Evolutionary conservation across 2,329 filamentous ascomycete genomes (phyloP), one percentile per base, ranked within the genome.

Genomic region (Clonostachys rhizophaga): DNA sequence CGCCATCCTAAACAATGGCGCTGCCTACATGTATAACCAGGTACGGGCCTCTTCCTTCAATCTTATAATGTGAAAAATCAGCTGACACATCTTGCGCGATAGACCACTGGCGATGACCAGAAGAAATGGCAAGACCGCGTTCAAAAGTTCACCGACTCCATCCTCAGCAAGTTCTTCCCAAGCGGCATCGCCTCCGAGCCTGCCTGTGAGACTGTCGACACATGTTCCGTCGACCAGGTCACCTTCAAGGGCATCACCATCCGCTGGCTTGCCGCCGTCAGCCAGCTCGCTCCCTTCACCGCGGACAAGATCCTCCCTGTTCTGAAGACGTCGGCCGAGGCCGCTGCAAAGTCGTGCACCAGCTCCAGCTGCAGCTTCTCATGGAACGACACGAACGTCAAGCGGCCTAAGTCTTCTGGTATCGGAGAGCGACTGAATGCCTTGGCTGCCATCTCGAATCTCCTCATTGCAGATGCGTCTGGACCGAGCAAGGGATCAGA

Each of bases 221-320:
- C 68, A 17, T 92, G 88, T 69, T 83, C 84, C 49, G 72, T 78
- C 42, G 89, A 92, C 56, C 86, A 90, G 72, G 65, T 80, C 49
- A 79, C 80, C 3, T 90, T 86, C 76, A 89, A 89, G 64, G 85
- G 84, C 37, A 83, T 84, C 49, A 70, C 87, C 14, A 74, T 81
- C 54, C 77, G 82, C 36, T 87, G 83, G 81, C 69, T 89, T 53
- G 72, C 79, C 4, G 71, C 76, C 20, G 74, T 78, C 2, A 75
- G 79, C 3, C 73, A 84, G 53, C 48, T 89, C 14, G 83, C 80
- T 1, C 85, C 86, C 0, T 74, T 74, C 42, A 82, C 78, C 1
- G 64, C 64, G 36, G 64, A 73, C 2, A 67, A 60, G 14, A 82
- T 90, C 53, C 65, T 78, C 47, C 74, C 81, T 1, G 73, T 79